Percentiles rank a stretch among this genome's conserved stretches.
Conservation (phyloP, 257 asterid species). For the Solanum pinnatisectum region DNA sequence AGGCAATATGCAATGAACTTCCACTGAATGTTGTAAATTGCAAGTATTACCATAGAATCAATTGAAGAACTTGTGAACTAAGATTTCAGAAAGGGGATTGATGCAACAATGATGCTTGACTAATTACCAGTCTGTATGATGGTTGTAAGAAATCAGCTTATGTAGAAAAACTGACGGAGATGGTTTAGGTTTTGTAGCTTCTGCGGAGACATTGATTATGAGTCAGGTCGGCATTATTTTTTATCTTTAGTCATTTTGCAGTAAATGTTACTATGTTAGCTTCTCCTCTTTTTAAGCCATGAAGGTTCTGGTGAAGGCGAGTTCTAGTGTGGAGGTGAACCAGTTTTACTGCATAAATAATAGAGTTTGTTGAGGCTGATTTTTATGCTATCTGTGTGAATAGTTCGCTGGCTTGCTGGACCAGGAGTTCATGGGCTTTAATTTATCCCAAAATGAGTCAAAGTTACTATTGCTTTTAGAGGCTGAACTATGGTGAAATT, state of each 20-base stretch:
- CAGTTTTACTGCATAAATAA: neutral
- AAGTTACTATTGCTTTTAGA: neutral
- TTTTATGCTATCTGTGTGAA: neutral
- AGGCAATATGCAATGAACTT: neutral
- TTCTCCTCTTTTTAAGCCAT: neutral
- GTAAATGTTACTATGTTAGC: neutral
- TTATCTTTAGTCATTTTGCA: neutral
- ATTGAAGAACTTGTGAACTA: neutral
- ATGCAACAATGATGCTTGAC: neutral
- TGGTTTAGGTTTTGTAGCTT: neutral
- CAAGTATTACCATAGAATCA: neutral
- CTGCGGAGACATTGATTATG: neutral
- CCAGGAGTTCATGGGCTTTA: neutral
- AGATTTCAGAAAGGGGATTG: neutral
- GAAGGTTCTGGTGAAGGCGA: neutral
- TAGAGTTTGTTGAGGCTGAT: neutral
- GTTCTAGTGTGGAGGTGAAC: neutral
- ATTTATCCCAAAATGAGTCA: neutral
- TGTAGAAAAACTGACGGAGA: neutral
- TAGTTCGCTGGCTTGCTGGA: neutral
- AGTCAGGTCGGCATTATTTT: neutral
- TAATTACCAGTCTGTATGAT: neutral
- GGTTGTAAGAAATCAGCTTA: neutral
- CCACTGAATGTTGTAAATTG: neutral
- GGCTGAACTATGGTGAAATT: neutral